Evolutionary conservation across 257 asterid species (phyloP), one percentile per base, ranked within the genome.

Genomic region (Solanum chilense): DNA sequence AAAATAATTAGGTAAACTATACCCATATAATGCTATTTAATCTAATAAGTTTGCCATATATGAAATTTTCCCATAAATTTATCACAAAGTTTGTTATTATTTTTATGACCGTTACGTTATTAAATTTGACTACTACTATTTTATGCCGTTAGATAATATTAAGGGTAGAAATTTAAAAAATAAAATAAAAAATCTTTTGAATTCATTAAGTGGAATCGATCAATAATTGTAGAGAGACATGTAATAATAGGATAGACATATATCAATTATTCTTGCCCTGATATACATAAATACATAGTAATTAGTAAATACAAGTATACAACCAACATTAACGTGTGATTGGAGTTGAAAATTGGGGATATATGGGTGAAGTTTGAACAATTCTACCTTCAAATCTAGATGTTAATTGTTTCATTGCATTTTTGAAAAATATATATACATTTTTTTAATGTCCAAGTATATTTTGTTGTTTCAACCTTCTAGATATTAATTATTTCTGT

Each of bases 141-240:
- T 56, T 7, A 56, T 18, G 64, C 5, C 1, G 1, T 56, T 56
- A 56, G 64, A 2, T 56, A 56, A 56, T 56, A 18, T 56, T 56
- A 56, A 33, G 64, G n/a, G n/a, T 56, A 18, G 64, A 56, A 56
- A 56, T 56, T 33, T 3, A 33, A 56, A 52, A 56, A 52, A 18
- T 0, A 16, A 18, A 16, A 6, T 6, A 16, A 56, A 56, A 56
- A 0, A 2, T 52, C 1, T 52, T 52, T 18, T 18, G 0, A 52
- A 18, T 52, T 52, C 62, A 52, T 52, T 56, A 0, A 56, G 0
- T 7, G 64, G 64, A 56, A n/a, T 52, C 4, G 0, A 52, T 16
- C 23, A 52, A 16, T 52, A 16, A 52, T 52, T 0, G 64, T 56
- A 20, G 64, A 0, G 25, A 20, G 0, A 56, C 64, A 56, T 18